Evolutionary conservation across 768 basidiomycete genomes (phyloP).

Genomic region (Mycena olivaceomarginata): DNA sequence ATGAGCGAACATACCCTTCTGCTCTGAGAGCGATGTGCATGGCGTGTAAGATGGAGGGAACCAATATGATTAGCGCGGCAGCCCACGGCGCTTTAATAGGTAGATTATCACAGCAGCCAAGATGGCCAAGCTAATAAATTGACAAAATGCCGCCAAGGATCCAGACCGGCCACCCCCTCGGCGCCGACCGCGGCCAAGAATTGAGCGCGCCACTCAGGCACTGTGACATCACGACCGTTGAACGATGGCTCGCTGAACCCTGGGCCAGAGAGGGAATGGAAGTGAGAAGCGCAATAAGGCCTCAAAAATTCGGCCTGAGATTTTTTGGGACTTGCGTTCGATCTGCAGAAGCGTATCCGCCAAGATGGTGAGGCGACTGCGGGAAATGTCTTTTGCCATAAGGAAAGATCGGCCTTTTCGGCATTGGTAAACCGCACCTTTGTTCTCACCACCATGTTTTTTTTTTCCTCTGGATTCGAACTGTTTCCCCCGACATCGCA

Average conservation of each 20-base stretch:
- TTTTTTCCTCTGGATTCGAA: no score
- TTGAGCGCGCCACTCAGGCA: background rate
- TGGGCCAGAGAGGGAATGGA: no score
- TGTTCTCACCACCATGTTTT: no score
- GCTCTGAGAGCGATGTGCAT: conserved; percentile 28
- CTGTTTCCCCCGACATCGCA: no score
- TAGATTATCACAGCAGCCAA: conserved; percentile 28
- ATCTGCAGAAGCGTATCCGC: no score
- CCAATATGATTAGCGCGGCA: background rate
- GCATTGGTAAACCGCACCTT: no score
- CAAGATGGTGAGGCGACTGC: no score
- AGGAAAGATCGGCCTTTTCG: no score
- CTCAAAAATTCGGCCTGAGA: no score
- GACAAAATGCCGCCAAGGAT: conserved; percentile 19
- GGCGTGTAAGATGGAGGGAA: conserved; percentile 2
- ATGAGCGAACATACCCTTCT: conserved; percentile 5
- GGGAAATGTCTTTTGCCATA: no score
- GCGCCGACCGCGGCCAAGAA: conserved; percentile 7
- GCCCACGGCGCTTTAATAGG: conserved; percentile 13
- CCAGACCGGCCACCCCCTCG: background rate
- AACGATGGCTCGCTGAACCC: background rate
- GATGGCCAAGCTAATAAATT: conserved; percentile 30
- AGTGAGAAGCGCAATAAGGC: no score
- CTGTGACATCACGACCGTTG: background rate
- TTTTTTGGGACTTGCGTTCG: no score